phyloP scores from a whole-genome alignment of 2,329 filamentous ascomycete species.

The Nectriaceae sp. region DNA sequence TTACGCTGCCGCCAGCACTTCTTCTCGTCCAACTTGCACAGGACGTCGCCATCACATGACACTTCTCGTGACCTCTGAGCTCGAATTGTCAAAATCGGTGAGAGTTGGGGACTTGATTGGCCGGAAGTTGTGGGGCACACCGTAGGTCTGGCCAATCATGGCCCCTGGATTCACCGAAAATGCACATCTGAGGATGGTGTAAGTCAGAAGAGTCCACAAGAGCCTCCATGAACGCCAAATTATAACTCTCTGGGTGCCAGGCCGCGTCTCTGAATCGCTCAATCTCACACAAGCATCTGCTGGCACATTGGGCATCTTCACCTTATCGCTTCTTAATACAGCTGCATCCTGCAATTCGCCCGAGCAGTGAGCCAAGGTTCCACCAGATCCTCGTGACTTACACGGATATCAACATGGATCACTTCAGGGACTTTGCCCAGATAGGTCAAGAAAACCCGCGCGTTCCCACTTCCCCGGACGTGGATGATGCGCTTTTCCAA shows the following conservation, averaged over 20 bases:
- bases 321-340: constrained; percentile 40
- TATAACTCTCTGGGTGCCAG: constrained; percentile 43
- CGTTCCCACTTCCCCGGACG: constrained; percentile 36
- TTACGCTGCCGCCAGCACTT: constrained; percentile 13
- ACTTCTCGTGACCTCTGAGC: constrained; percentile 15
- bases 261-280: constrained; percentile 40
- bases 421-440: constrained; percentile 35
- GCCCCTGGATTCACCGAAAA: constrained; percentile 32
- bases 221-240: constrained; percentile 39
- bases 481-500: constrained; percentile 37
- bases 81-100: constrained; percentile 33
- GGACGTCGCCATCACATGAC: constrained; percentile 21
- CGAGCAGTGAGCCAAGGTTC: constrained; percentile 40
- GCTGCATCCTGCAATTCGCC: constrained; percentile 40
- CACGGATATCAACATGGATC: constrained; percentile 43
- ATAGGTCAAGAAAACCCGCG: constrained; percentile 39
- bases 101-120: constrained; percentile 33
- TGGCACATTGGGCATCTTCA: constrained; percentile 43
- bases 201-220: constrained; percentile 38
- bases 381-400: constrained; percentile 45
- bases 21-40: constrained; percentile 8
- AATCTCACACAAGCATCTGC: constrained; percentile 42
- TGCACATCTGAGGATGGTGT: constrained; percentile 38
- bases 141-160: constrained; percentile 19
- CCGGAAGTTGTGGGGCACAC: constrained; percentile 12